Conservation (phyloP, 2,329 filamentous ascomycete species). For the Grosmannia huntii region DNA sequence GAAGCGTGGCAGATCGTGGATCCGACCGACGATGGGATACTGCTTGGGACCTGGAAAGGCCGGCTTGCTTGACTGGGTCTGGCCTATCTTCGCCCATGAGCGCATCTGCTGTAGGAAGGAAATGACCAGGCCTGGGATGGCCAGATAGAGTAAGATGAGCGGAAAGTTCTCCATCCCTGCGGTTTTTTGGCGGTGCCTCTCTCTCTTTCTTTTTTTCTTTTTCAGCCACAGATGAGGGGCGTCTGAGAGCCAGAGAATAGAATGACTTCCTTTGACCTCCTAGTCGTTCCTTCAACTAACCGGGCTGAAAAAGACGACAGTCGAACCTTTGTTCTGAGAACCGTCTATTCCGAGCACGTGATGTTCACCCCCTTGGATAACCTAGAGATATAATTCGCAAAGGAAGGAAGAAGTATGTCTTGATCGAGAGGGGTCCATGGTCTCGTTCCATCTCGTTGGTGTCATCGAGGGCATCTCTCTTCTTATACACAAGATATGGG, state of each 20-base stretch:
- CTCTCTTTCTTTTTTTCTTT: not conserved
- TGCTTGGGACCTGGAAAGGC: slow-evolving; percentile 33
- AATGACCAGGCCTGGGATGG: slow-evolving; percentile 30
- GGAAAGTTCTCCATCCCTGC: slow-evolving; percentile 25
- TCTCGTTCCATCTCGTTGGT: not conserved
- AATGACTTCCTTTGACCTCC: too few relatives aligned
- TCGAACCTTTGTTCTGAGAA: too few relatives aligned
- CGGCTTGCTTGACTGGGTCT: slow-evolving; percentile 13
- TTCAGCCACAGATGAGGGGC: not conserved
- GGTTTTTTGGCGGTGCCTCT: not conserved
- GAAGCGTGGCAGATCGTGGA: slow-evolving; percentile 34
- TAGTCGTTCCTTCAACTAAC: too few relatives aligned
- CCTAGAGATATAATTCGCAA: too few relatives aligned
- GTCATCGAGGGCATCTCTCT: not conserved
- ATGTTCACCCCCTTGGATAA: too few relatives aligned
- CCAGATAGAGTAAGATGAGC: slow-evolving; percentile 30
- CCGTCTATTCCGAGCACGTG: too few relatives aligned
- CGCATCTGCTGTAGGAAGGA: slow-evolving; percentile 26
- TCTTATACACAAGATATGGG: not conserved
- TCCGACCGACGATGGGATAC: slow-evolving; percentile 33
- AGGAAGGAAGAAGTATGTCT: not conserved
- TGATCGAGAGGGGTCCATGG: not conserved
- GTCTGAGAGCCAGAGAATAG: not conserved
- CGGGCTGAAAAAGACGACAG: too few relatives aligned
- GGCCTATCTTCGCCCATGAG: slow-evolving; percentile 19